Evolutionary conservation across 192 early-diverging fungal species (phyloP).

Genomic region (Gamsiella multidivaricata): DNA sequence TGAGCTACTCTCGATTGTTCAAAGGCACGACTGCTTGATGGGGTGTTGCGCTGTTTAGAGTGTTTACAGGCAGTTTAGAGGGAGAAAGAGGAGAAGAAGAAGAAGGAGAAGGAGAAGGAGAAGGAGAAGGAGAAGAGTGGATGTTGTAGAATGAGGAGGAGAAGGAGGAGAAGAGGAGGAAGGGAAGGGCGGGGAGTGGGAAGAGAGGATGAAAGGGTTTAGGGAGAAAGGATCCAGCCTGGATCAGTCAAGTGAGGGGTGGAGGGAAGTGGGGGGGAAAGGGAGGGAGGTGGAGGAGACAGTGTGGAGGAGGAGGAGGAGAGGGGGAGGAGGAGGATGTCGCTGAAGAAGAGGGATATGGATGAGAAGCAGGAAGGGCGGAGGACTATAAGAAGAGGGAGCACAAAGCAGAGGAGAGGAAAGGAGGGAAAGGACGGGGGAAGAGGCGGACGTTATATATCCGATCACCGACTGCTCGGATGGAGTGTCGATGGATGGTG

Average conservation of each 20-base stretch:
- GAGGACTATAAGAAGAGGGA: too few species aligned
- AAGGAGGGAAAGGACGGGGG: constrained; percentile 4
- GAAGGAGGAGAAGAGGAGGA: too few species aligned
- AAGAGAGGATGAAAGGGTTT: not conserved
- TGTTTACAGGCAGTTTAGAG: not conserved
- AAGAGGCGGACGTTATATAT: too few species aligned
- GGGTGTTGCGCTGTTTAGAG: too few species aligned
- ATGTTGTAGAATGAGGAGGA: not conserved
- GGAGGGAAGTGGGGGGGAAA: not conserved
- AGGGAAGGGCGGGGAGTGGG: constrained; percentile 1
- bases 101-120: not conserved
- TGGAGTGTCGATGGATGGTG: too few species aligned
- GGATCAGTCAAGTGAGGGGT: too few species aligned
- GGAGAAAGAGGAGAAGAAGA: not conserved
- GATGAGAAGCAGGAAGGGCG: too few species aligned
- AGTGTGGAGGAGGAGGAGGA: constrained; percentile 6
- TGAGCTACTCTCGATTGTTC: not conserved
- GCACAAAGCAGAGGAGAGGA: not conserved
- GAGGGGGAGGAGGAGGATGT: not conserved
- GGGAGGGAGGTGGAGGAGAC: not conserved
- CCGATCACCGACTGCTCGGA: too few species aligned
- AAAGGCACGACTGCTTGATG: too few species aligned
- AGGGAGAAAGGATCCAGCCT: too few species aligned
- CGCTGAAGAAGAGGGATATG: too few species aligned
- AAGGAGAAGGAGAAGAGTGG: not conserved